Percentiles rank a stretch among this genome's conserved stretches.
These are phyloP conservation scores for Diaporthe longicolla DNA, from an alignment of 2,329 filamentous ascomycete genomes.

Conservation along the genomic window DNA sequence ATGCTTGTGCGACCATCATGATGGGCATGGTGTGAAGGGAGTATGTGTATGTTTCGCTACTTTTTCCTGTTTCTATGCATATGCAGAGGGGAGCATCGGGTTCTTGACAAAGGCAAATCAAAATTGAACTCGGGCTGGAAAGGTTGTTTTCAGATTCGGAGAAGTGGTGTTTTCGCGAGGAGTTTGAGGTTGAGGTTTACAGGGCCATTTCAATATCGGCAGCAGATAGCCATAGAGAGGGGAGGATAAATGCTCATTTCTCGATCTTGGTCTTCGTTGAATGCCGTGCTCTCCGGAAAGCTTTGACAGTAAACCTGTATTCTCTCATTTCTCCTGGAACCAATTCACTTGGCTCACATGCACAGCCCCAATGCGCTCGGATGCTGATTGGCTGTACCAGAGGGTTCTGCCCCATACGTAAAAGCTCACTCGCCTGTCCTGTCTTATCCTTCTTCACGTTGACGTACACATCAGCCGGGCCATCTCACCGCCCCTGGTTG, in stretches of 20 bases:
- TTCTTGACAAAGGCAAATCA: slow-evolving; percentile 15
- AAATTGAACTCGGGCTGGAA: slow-evolving; percentile 13
- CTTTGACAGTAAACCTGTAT: slow-evolving; percentile 8
- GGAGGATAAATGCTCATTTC: not conserved
- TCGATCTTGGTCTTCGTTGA: not conserved
- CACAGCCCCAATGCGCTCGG: slow-evolving; percentile 25
- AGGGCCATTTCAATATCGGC: not conserved
- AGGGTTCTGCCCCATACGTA: slow-evolving; percentile 21
- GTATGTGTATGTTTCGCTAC: not conserved
- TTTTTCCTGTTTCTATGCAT: not conserved
- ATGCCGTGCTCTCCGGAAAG: not conserved
- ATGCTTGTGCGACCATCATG: not conserved
- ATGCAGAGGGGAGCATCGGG: not conserved
- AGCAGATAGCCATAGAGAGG: slow-evolving; percentile 10
- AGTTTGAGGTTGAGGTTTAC: slow-evolving; percentile 22
- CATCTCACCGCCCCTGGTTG: slow-evolving; percentile 24
- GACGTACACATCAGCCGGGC: slow-evolving; percentile 8
- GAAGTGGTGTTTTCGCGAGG: slow-evolving; percentile 12
- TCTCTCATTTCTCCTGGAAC: slow-evolving; percentile 1
- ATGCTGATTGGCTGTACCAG: slow-evolving; percentile 28
- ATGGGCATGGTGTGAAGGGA: slow-evolving; percentile 9
- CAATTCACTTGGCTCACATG: slow-evolving; percentile 23
- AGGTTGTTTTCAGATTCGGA: slow-evolving; percentile 1
- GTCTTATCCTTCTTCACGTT: slow-evolving; percentile 2
- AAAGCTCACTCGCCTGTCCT: not conserved